Evolutionary conservation across 768 basidiomycete species (phyloP).

Genomic region (Chalciporus piperatus): DNA sequence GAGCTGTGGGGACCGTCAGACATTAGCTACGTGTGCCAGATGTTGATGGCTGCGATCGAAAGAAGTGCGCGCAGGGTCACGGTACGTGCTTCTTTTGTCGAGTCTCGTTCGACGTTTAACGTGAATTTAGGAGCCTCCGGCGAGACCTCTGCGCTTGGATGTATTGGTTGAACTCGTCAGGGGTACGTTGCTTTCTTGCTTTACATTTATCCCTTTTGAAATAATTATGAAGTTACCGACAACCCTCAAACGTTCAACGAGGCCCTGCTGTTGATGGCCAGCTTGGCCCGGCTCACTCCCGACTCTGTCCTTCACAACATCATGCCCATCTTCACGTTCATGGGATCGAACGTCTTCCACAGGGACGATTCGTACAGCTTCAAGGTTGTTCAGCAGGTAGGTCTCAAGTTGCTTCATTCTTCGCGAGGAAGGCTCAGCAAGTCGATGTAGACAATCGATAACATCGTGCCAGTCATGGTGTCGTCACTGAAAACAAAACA

Average conservation of each 20-base stretch:
- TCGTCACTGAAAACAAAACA: slow-evolving; percentile 67
- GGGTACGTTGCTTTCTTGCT: slow-evolving; percentile 38
- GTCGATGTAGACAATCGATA: slow-evolving; percentile 73
- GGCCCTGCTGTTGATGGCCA: slow-evolving; percentile 84
- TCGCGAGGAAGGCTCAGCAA: background rate
- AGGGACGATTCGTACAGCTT: slow-evolving; percentile 95
- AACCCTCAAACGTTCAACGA: slow-evolving; percentile 96
- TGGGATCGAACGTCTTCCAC: slow-evolving; percentile 98
- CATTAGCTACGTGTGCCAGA: slow-evolving; percentile 75
- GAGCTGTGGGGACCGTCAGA: slow-evolving; percentile 57
- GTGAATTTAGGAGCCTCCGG: slow-evolving; percentile 46
- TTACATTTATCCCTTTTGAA: background rate
- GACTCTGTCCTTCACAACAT: slow-evolving; percentile 91
- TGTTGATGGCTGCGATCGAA: slow-evolving; percentile 80
- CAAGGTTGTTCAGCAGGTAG: slow-evolving; percentile 88
- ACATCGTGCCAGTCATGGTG: slow-evolving; percentile 91
- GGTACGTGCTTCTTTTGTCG: slow-evolving; percentile 37
- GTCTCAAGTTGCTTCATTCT: slow-evolving; percentile 1
- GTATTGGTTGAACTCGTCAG: slow-evolving; percentile 85
- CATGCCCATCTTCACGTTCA: slow-evolving; percentile 99
- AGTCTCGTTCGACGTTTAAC: background rate
- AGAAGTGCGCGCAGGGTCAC: slow-evolving; percentile 53
- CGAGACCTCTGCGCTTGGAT: slow-evolving; percentile 71
- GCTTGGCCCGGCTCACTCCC: slow-evolving; percentile 77
- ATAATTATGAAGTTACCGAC: slow-evolving; percentile 57